Percentiles rank a stretch among this genome's conserved stretches.
Conservation (phyloP, 192 early-diverging fungal species). For the Gryganskiella cystojenkinii region DNA sequence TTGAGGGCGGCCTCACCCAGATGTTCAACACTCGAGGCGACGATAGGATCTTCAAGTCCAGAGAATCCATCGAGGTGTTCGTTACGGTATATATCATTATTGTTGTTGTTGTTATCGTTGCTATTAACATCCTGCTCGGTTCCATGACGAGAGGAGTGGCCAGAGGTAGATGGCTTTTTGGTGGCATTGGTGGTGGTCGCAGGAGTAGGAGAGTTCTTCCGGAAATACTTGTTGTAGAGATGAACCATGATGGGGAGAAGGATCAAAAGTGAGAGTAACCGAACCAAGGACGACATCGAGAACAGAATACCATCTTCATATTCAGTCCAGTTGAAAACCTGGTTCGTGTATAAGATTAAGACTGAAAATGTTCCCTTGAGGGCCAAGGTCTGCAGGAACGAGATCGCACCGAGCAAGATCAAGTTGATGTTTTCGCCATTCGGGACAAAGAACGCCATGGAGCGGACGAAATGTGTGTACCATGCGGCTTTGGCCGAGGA, state of each 20-base stretch:
- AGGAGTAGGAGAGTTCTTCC: not conserved
- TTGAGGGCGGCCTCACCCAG: slow-evolving; percentile 29
- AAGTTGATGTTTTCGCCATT: slow-evolving; percentile 30
- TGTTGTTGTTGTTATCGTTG: not conserved
- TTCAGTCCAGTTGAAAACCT: slow-evolving; percentile 57
- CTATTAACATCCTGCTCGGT: not conserved
- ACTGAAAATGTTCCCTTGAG: slow-evolving; percentile 39
- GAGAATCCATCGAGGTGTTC: slow-evolving; percentile 5
- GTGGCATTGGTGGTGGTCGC: not conserved
- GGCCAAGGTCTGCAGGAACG: slow-evolving; percentile 29
- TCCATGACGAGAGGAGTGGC: not conserved
- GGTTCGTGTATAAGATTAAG: slow-evolving; percentile 56
- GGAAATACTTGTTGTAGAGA: slow-evolving; percentile 26
- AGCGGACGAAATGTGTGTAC: slow-evolving; percentile 17
- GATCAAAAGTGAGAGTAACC: slow-evolving; percentile 40
- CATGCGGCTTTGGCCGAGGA: slow-evolving; percentile 7
- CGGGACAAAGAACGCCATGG: slow-evolving; percentile 23
- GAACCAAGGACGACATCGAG: slow-evolving; percentile 22
- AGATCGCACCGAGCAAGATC: slow-evolving; percentile 28
- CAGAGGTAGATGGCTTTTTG: slow-evolving; percentile 1
- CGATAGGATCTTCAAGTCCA: slow-evolving; percentile 11
- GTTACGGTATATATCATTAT: not conserved
- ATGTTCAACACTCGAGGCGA: slow-evolving; percentile 41
- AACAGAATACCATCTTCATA: slow-evolving; percentile 55
- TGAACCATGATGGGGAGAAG: slow-evolving; percentile 47